phyloP scores from a whole-genome alignment of 345 rosid species.

The rapeseed (Brassica napus) region DNA sequence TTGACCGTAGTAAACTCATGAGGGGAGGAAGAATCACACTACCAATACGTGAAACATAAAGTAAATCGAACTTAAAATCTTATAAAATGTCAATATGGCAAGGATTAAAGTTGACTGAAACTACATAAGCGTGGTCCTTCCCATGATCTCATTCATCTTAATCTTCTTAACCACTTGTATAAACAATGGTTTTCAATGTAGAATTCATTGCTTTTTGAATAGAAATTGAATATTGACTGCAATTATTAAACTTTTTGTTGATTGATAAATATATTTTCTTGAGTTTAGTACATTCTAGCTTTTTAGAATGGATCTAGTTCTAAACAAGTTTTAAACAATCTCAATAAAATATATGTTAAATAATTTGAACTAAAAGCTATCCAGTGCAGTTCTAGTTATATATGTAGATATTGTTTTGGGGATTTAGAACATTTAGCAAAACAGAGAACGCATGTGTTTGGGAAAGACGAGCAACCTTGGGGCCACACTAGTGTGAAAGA shows the following conservation, averaged over 20 bases:
- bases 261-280: not conserved
- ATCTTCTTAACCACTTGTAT: not conserved
- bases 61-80: not conserved
- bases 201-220: not conserved
- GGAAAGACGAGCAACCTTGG: slow-evolving; percentile 27
- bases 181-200: not conserved
- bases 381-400: not conserved
- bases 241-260: not conserved
- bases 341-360: not conserved
- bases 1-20: not conserved
- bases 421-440: slow-evolving; percentile 22
- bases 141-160: not conserved
- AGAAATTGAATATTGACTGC: not conserved
- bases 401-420: not conserved
- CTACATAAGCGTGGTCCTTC: not conserved
- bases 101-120: not conserved
- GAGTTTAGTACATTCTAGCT: slow-evolving; percentile 1
- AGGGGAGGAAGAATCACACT: not conserved
- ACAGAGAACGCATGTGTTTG: slow-evolving; percentile 34
- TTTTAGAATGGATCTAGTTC: not conserved
- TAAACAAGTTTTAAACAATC: not conserved
- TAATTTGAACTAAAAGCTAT: not conserved
- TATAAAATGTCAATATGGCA: not conserved
- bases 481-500: slow-evolving; percentile 31
- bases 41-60: not conserved